Percentiles rank a stretch among this genome's conserved stretches.
Evolutionary conservation across 1,284 basidiomycete genomes (phyloP).

Genomic region (Sporisorium scitamineum): DNA sequence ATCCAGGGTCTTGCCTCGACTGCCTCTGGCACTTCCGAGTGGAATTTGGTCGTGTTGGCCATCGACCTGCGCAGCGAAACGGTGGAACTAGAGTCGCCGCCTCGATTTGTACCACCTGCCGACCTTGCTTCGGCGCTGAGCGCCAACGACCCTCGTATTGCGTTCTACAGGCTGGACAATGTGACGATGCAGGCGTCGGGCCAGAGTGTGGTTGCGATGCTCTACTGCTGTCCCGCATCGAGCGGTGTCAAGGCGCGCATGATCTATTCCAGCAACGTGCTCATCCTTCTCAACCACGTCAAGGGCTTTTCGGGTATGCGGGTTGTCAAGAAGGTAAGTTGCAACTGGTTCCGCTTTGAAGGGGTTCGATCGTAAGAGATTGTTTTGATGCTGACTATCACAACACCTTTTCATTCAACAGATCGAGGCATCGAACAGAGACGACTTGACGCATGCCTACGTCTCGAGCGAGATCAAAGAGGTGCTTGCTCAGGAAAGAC

Average conservation of each 20-base stretch:
- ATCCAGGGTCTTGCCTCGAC: conserved; percentile 42
- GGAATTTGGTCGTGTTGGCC: conserved; percentile 55
- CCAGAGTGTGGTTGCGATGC: conserved; percentile 54
- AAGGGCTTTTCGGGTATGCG: conserved; percentile 50
- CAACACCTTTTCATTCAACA: neutral
- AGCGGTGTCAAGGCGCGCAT: conserved; percentile 57
- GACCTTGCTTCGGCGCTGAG: conserved; percentile 33
- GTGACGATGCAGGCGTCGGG: conserved; percentile 22
- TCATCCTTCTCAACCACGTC: conserved; percentile 48
- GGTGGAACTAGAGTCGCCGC: conserved; percentile 47
- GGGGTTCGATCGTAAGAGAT: too few species aligned
- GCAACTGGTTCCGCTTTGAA: too few species aligned
- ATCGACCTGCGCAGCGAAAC: conserved; percentile 50
- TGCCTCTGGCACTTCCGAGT: conserved; percentile 52
- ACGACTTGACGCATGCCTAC: conserved; percentile 33
- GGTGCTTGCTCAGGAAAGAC: conserved; percentile 32
- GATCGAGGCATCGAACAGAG: conserved; percentile 43
- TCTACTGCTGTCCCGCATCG: conserved; percentile 57
- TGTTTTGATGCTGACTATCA: too few species aligned
- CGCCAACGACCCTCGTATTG: conserved; percentile 47
- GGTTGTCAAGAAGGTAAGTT: conserved; percentile 44
- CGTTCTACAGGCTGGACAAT: conserved; percentile 52
- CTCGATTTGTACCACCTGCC: conserved; percentile 42
- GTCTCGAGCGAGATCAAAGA: conserved; percentile 39
- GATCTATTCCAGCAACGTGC: conserved; percentile 59